Base-by-base conservation (phyloP, 2,329 filamentous ascomycete species). In the Onygena corvina region DNA sequence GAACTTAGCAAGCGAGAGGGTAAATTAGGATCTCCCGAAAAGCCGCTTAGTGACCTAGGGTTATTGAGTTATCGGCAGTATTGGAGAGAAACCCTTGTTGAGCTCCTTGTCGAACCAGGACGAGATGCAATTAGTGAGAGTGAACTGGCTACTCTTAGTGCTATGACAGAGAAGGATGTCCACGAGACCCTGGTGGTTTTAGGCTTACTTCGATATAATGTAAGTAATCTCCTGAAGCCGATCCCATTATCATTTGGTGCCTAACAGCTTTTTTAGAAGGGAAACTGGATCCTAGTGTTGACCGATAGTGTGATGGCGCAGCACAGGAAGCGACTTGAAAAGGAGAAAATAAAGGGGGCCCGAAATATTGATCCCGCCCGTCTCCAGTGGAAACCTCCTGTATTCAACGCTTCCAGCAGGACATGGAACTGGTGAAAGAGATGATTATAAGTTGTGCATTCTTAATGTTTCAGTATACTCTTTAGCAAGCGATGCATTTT, bases 111-210 rank as follows among this genome's bases (percentile, higher is more conserved):
- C 42, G 82, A 83, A 45, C 76, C 76, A 46, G 81, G 81, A 52
- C 81, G 83, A 5, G 67, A 70, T 50, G 57, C 61, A 14, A 83
- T 86, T 48, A 94, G 84, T 50, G 89, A 96, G 48, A 89, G 95
- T 59, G 79, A 85, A 46, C 78, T 98, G 47, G 89, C 87, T 0
- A 73, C 77, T 4, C 67, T 80, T 29, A 80, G 92, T 6, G 84
- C 89, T 2, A 96, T 98, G 90, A 96, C 90, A n/a, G 89, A 88
- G 4, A 87, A 88, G 60, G 92, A 98, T 64, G 90, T 98, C 11
- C 81, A 96, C 65, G 88, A 95, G 64, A 96, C 92, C 0, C 69
- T 98, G 47, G 88, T 95, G 63, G 89, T 89, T 50, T 73, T 95
- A 53, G 92, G 90, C 64, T 94, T 98, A 86, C 79, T 96, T 62